Percentiles rank a stretch among this genome's conserved stretches.
Evolutionary conservation across 2,329 filamentous ascomycete species (phyloP).

Genomic region (Talaromyces islandicus): DNA sequence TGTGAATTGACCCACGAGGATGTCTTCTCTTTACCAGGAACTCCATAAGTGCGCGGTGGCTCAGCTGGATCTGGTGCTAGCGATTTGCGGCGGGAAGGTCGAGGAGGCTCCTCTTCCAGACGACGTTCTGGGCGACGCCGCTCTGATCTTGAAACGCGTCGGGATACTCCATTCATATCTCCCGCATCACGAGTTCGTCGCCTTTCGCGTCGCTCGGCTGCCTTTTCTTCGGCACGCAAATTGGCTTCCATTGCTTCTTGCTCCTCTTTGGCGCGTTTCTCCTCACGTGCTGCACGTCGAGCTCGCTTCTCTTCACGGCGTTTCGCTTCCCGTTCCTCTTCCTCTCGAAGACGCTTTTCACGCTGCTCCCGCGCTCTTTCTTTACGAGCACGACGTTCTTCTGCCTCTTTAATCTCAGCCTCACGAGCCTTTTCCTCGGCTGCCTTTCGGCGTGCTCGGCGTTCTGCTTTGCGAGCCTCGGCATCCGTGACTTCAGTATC

Average conservation of each 20-base stretch:
- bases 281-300: conserved; percentile 29
- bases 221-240: conserved; percentile 28
- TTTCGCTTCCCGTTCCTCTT: conserved; percentile 29
- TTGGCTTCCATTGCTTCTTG: conserved; percentile 23
- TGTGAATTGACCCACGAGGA: conserved; percentile 47
- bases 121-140: conserved; percentile 27
- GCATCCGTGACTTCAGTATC: conserved; percentile 44
- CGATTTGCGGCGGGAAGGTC: conserved; percentile 31
- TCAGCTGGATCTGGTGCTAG: conserved; percentile 21
- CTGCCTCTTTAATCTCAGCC: conserved; percentile 26
- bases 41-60: conserved; percentile 22
- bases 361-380: conserved; percentile 44
- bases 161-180: conserved; percentile 21
- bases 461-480: conserved; percentile 56
- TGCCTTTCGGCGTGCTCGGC: conserved; percentile 47
- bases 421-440: conserved; percentile 29
- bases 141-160: conserved; percentile 22
- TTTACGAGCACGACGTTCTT: conserved; percentile 43
- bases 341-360: conserved; percentile 30
- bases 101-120: conserved; percentile 26
- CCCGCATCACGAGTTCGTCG: conserved; percentile 28
- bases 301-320: conserved; percentile 27
- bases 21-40: conserved; percentile 41
- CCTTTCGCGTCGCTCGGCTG: conserved; percentile 36
- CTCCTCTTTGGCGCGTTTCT: conserved; percentile 24